Evolutionary conservation across 371 early-diverging fungal species (phyloP), one percentile per base, ranked within the genome.

Genomic region (Mortierella sp.): DNA sequence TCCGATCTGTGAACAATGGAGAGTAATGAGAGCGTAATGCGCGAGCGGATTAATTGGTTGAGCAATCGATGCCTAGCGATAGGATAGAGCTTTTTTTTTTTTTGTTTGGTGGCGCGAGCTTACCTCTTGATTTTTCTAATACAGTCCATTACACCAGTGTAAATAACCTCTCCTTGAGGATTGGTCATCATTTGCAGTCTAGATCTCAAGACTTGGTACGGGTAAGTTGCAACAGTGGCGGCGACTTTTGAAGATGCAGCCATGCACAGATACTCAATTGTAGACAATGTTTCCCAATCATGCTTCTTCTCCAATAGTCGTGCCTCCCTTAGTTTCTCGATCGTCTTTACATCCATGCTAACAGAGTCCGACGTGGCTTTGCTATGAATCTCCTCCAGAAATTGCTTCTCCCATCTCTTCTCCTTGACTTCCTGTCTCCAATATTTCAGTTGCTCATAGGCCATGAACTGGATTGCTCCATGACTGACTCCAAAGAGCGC

Each of bases 401-500:
- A 72, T 55, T 71, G 70, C 52, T 67, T 71, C 77, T 80, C 70
- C 77, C 74, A 84, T 52, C 76, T 65, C 50, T 69, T 57, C 67
- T 57, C 64, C 61, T 84, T 83, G 45, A 80, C 58, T 57, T 86
- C 83, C 60, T 86, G 84, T 57, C 92, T 78, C 87, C 89, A 89
- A 73, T 89, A 89, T 81, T 97, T 98, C 92, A 98, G 88, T 69
- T 97, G 95, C 73, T 97, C 98, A 83, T 98, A 98, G 0, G 94
- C 96, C 95, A 97, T 94, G 83, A 98, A 98, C 84, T 98, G 98
- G 52, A 98, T 83, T 0, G 97, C 97, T 10, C 99, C 99, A 76
- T 98, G 98, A 8, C 95, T 93, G 6, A 92, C 93, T 21, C 98
- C 97, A 80, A 98, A 90, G 11, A 98, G 82, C 0, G 95, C 96